Percentiles rank a stretch among this genome's conserved stretches.
phyloP scores from a whole-genome alignment of 805 yeast genomes.

The Helenozyma baotianmanensis region DNA sequence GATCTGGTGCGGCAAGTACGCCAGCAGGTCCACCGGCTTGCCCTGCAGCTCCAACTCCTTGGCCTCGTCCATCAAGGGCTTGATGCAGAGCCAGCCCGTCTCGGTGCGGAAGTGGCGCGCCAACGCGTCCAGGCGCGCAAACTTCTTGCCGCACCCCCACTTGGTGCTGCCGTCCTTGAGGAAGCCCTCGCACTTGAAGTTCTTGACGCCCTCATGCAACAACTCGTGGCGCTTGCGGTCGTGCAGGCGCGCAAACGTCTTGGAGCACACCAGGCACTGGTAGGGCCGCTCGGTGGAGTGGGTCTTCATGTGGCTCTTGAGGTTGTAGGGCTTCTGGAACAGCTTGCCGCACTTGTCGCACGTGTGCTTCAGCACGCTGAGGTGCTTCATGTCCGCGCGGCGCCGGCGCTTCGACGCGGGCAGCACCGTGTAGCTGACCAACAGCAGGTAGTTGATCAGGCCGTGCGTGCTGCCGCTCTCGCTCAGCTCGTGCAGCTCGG shows the following conservation, averaged over 20 bases:
- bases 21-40: neutral
- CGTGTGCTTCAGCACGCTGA: conserved; percentile 15
- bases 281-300: conserved; percentile 68
- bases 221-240: conserved; percentile 74
- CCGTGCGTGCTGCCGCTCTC: neutral
- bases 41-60: conserved; percentile 21
- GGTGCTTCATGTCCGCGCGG: neutral
- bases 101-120: conserved; percentile 74
- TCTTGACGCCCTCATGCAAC: conserved; percentile 69
- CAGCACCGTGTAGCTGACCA: conserved; percentile 31
- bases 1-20: neutral
- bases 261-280: conserved; percentile 58
- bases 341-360: conserved; percentile 43
- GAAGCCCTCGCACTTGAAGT: conserved; percentile 61
- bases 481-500: neutral
- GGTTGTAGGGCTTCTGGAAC: conserved; percentile 46
- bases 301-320: conserved; percentile 47
- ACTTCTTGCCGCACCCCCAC: conserved; percentile 75
- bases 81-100: conserved; percentile 65
- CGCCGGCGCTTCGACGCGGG: conserved; percentile 24
- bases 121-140: conserved; percentile 75
- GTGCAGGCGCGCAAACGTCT: conserved; percentile 72
- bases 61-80: conserved; percentile 62
- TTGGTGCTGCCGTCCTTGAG: conserved; percentile 51
- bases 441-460: conserved; percentile 29